A percentile compares a stretch with the other conserved stretches of the same genome.
phyloP scores from a whole-genome alignment of 345 rosid genomes.

The Syzygium jambos region DNA sequence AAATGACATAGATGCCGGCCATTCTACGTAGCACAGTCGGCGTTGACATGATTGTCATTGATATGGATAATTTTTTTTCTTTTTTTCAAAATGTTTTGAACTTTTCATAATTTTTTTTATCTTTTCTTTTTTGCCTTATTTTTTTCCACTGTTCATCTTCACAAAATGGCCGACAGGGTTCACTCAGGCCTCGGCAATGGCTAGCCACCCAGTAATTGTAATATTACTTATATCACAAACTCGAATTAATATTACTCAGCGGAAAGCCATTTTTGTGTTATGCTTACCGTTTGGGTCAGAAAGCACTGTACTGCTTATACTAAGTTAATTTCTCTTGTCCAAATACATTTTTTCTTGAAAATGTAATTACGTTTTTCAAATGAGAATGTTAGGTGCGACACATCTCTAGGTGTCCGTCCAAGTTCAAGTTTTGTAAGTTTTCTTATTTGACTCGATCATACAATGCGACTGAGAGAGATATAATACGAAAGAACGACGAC shows the following conservation, averaged over 20 bases:
- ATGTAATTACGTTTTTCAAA: neutral
- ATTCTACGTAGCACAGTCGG: too few relatives aligned
- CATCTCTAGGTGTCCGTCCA: neutral
- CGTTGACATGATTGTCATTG: rapidly evolving
- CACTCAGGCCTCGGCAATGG: neutral
- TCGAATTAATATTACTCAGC: neutral
- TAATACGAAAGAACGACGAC: neutral
- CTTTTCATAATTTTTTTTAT: too few relatives aligned
- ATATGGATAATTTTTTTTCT: too few relatives aligned
- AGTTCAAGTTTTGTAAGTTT: neutral
- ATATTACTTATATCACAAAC: neutral
- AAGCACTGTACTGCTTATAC: neutral
- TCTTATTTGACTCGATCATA: neutral
- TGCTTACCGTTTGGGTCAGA: neutral
- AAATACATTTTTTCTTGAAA: neutral
- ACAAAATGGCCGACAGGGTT: neutral
- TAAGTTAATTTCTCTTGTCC: neutral
- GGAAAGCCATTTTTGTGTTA: neutral
- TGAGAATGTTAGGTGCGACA: neutral
- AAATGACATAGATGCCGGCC: too few relatives aligned
- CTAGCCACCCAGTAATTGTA: neutral
- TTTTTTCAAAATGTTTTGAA: too few relatives aligned
- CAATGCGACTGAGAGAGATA: neutral
- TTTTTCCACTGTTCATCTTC: neutral
- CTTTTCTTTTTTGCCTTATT: too few relatives aligned